These are phyloP conservation scores for Debaryomyces coudertii DNA, from an alignment of 1,139 yeast genomes.

Conservation along the genomic window DNA sequence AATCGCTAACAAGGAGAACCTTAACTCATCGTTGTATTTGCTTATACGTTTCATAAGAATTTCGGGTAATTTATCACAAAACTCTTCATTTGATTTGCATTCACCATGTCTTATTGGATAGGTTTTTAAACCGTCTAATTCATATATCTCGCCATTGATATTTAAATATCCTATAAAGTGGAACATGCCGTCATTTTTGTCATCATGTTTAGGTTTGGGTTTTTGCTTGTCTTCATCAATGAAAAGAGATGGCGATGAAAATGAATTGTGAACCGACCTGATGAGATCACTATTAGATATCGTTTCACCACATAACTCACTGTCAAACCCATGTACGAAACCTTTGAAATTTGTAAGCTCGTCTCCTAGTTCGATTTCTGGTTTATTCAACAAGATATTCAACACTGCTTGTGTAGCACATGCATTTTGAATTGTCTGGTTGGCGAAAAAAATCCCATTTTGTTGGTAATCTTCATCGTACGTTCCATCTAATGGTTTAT, in stretches of 20 bases:
- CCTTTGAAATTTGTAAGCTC: conserved; percentile 52
- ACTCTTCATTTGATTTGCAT: conserved; percentile 44
- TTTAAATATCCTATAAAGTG: conserved; percentile 65
- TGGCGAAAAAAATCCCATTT: conserved; percentile 58
- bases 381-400: conserved; percentile 51
- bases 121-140: conserved; percentile 66
- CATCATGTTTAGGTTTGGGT: conserved; percentile 33
- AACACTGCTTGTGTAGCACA: conserved; percentile 82
- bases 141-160: conserved; percentile 55
- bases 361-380: conserved; percentile 50
- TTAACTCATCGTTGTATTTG: conserved; percentile 53
- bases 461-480: conserved; percentile 45
- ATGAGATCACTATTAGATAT: conserved; percentile 64
- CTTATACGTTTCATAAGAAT: conserved; percentile 51
- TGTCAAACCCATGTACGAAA: conserved; percentile 59
- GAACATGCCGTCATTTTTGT: conserved; percentile 57
- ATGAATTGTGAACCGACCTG: conserved; percentile 64
- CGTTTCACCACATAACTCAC: conserved; percentile 64
- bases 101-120: conserved; percentile 58
- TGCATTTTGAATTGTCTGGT: conserved; percentile 69
- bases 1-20: conserved; percentile 63
- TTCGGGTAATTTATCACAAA: conserved; percentile 44
- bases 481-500: conserved; percentile 46
- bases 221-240: conserved; percentile 42
- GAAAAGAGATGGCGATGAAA: conserved; percentile 59